These are phyloP conservation scores for Entomortierella chlamydospora DNA, from an alignment of 192 early-diverging fungal species.

Conservation along the genomic window DNA sequence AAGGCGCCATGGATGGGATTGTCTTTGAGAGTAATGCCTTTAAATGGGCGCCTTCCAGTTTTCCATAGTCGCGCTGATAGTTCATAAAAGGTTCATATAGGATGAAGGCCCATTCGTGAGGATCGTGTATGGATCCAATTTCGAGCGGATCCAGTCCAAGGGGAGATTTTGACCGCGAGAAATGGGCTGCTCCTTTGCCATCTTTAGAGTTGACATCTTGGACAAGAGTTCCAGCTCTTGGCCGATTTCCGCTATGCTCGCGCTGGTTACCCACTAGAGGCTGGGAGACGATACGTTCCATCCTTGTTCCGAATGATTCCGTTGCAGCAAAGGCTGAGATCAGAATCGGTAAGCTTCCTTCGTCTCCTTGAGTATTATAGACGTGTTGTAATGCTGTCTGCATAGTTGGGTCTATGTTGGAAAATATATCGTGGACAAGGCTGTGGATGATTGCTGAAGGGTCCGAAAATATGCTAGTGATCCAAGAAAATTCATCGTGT, in stretches of 20 bases:
- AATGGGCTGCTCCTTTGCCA: neutral
- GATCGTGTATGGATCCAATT: slow-evolving; percentile 35
- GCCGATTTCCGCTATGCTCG: slow-evolving; percentile 21
- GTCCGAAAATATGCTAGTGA: slow-evolving; percentile 65
- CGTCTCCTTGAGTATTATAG: slow-evolving; percentile 36
- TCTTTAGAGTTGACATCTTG: slow-evolving; percentile 23
- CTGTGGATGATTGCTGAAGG: slow-evolving; percentile 57
- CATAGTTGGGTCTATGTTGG: slow-evolving; percentile 63
- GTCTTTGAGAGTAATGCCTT: slow-evolving; percentile 33
- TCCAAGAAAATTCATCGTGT: slow-evolving; percentile 70
- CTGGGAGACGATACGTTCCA: slow-evolving; percentile 66
- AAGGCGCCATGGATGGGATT: slow-evolving; percentile 33
- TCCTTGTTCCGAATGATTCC: slow-evolving; percentile 63
- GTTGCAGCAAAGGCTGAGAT: slow-evolving; percentile 63
- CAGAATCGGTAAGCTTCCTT: slow-evolving; percentile 53
- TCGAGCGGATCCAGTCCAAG: slow-evolving; percentile 19
- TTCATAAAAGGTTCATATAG: slow-evolving; percentile 75
- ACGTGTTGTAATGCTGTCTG: slow-evolving; percentile 26
- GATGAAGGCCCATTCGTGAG: slow-evolving; percentile 66
- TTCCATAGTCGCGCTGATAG: slow-evolving; percentile 70
- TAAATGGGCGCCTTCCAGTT: slow-evolving; percentile 66
- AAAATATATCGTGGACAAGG: slow-evolving; percentile 64
- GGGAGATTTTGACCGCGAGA: slow-evolving; percentile 1
- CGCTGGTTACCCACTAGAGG: slow-evolving; percentile 48
- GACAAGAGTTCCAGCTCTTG: slow-evolving; percentile 38